These are phyloP conservation scores for Vigna nakashimae DNA, from an alignment of 306 rosid genomes.

Conservation along the genomic window DNA sequence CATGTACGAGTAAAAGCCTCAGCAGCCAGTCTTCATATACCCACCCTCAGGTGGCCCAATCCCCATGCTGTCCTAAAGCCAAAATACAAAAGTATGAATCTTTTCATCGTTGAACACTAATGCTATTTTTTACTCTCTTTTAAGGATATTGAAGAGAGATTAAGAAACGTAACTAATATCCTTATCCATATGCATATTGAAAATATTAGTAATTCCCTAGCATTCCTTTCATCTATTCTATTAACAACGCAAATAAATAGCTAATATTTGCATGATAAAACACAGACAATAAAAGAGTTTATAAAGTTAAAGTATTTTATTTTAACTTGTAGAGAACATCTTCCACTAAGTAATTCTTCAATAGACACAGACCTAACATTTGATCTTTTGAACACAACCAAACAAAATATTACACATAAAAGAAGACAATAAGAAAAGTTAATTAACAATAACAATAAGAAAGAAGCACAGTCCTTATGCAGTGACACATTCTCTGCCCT, in stretches of 20 bases:
- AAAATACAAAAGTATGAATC: not conserved
- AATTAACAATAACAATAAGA: not conserved
- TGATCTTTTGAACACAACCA: not conserved
- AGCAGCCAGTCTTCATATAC: not conserved
- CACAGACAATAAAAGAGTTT: not conserved
- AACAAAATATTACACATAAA: not conserved
- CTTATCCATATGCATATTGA: not conserved
- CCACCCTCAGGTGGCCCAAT: not conserved
- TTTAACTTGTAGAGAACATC: not conserved
- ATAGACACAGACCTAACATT: not conserved
- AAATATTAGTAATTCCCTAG: not conserved
- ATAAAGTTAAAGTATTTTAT: not conserved
- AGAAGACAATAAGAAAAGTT: not conserved
- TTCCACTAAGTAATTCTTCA: not conserved
- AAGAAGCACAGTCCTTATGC: not conserved
- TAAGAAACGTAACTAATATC: not conserved
- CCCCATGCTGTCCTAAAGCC: not conserved
- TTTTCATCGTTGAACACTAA: not conserved
- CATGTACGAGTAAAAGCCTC: not conserved
- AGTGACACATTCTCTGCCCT: not conserved
- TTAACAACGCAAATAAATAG: not conserved
- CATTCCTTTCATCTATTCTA: not conserved
- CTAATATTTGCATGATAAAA: not conserved
- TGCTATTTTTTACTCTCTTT: not conserved
- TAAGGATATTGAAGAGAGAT: constrained; percentile 3